Percentiles rank a stretch among this genome's conserved stretches.
phyloP scores from a whole-genome alignment of 108 stramenopile genomes.

The Schizochytrium sp. region DNA sequence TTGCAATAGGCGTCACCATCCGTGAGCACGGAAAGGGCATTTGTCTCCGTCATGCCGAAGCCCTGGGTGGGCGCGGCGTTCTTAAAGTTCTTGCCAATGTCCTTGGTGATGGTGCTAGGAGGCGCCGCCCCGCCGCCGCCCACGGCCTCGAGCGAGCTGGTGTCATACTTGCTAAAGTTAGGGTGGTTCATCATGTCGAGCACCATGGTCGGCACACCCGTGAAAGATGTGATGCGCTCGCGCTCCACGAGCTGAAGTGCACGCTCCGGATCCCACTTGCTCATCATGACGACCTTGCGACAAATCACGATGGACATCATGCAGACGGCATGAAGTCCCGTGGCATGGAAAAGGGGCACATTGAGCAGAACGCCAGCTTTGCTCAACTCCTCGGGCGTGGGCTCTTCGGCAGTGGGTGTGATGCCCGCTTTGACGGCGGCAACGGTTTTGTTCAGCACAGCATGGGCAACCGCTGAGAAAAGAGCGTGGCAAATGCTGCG shows the following conservation, averaged over 20 bases:
- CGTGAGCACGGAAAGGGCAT: background rate
- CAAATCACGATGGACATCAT: background rate
- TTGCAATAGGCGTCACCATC: background rate
- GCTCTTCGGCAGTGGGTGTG: background rate
- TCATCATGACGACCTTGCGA: slow-evolving; percentile 10
- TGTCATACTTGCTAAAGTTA: background rate
- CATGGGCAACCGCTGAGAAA: slow-evolving; percentile 9
- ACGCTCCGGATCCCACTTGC: background rate
- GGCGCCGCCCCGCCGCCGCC: slow-evolving; percentile 1
- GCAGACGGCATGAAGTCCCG: background rate
- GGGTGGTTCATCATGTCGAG: slow-evolving; percentile 20
- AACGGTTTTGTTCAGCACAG: background rate
- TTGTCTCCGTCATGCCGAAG: slow-evolving; percentile 24
- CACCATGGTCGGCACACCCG: slow-evolving; percentile 19
- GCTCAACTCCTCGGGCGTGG: background rate
- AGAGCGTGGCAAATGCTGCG: slow-evolving; percentile 32
- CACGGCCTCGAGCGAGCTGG: background rate
- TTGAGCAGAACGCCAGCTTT: background rate
- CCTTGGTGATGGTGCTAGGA: background rate
- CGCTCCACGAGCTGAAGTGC: background rate
- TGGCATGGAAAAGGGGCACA: slow-evolving; percentile 8
- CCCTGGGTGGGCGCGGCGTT: background rate
- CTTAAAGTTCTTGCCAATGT: background rate
- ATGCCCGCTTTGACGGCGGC: background rate
- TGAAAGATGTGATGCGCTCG: background rate